Percentiles rank a stretch among this genome's conserved stretches.
phyloP scores from a whole-genome alignment of 2,329 filamentous ascomycete genomes.

The Fusarium sp. region DNA sequence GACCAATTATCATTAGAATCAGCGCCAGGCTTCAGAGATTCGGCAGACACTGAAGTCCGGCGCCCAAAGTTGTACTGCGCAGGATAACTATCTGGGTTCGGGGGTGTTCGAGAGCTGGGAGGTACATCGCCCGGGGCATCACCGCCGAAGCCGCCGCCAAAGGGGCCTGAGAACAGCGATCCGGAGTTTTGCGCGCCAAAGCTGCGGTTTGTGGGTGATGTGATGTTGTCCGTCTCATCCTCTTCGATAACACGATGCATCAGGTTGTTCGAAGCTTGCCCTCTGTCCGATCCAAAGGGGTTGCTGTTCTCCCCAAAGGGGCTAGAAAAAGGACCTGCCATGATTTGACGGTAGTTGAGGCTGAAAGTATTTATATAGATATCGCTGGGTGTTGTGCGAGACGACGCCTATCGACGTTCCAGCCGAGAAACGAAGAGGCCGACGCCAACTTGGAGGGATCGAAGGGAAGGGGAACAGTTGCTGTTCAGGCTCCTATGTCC shows the following conservation, averaged over 20 bases:
- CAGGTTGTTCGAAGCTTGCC: slow-evolving; percentile 44
- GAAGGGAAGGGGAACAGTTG: slow-evolving; percentile 69
- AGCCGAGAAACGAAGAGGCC: slow-evolving; percentile 76
- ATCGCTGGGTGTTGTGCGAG: slow-evolving; percentile 18
- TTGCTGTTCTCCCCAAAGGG: slow-evolving; percentile 70
- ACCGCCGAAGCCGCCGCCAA: slow-evolving; percentile 58
- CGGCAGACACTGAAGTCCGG: slow-evolving; percentile 95
- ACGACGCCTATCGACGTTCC: slow-evolving; percentile 68
- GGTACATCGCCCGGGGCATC: slow-evolving; percentile 62
- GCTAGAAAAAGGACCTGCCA: slow-evolving; percentile 85
- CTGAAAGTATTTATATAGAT: slow-evolving; percentile 6
- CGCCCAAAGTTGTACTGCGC: slow-evolving; percentile 94
- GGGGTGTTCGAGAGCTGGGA: slow-evolving; percentile 60
- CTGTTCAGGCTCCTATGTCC: slow-evolving; percentile 72
- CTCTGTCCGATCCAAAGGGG: slow-evolving; percentile 42
- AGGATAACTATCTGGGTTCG: slow-evolving; percentile 79
- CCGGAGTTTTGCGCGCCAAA: slow-evolving; percentile 61
- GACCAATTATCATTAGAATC: slow-evolving; percentile 90
- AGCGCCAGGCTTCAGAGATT: slow-evolving; percentile 91
- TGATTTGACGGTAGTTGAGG: slow-evolving; percentile 52
- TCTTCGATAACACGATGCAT: slow-evolving; percentile 79
- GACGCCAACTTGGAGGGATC: slow-evolving; percentile 79
- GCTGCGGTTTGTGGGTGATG: slow-evolving; percentile 77
- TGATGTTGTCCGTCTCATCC: slow-evolving; percentile 81
- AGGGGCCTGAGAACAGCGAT: slow-evolving; percentile 60